A percentile compares a stretch with the other conserved stretches of the same genome.
Evolutionary conservation across 1,284 basidiomycete genomes (phyloP).

Genomic region (Marasmius sp.): DNA sequence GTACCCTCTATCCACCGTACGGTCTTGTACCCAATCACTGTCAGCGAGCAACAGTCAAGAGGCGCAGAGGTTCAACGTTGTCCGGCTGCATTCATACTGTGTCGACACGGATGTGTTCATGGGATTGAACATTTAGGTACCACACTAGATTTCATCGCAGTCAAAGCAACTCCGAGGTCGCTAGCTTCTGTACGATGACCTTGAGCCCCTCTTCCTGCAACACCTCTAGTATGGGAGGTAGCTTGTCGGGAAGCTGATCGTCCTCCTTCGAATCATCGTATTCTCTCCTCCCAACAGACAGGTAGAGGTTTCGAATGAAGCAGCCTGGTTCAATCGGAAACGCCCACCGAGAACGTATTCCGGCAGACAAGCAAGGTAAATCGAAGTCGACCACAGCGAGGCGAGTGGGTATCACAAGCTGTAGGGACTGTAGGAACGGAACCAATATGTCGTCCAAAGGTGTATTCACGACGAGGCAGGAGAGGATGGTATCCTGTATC

Average conservation of each 20-base stretch:
- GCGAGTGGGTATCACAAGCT: neutral
- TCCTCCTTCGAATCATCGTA: neutral
- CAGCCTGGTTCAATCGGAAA: neutral
- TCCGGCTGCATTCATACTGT: neutral
- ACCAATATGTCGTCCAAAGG: neutral
- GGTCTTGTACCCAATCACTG: neutral
- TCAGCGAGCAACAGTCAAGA: neutral
- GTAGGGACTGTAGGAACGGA: neutral
- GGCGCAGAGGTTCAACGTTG: neutral
- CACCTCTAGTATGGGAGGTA: neutral
- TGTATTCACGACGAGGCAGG: neutral
- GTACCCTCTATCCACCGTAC: neutral
- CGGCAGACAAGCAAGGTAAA: neutral
- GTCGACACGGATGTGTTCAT: neutral
- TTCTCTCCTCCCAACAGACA: neutral
- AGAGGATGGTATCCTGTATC: neutral
- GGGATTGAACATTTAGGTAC: neutral
- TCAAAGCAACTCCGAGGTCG: neutral
- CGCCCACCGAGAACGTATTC: neutral
- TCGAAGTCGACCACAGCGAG: neutral
- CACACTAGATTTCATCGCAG: neutral
- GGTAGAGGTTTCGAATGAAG: neutral
- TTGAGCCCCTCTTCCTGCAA: neutral
- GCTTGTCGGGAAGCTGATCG: neutral
- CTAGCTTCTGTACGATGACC: neutral